Conservation (phyloP, 176 grass and related monocot genomes). For the Carex pumila region DNA sequence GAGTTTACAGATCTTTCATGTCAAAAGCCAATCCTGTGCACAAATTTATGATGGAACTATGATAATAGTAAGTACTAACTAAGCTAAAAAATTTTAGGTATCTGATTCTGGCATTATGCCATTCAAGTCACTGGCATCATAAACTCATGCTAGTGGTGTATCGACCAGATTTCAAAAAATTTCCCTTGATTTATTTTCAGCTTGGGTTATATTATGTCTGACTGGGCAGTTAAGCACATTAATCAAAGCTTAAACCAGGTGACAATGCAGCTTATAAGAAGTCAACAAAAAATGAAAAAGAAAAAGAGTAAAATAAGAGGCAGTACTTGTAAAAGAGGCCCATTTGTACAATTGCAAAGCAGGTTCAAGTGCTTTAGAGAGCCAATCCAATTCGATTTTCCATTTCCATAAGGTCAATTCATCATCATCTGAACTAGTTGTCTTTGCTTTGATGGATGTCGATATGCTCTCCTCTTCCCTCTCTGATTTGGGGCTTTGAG, state of each 20-base stretch:
- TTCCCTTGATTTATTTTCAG: background rate
- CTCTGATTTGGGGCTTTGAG: constrained; percentile 14
- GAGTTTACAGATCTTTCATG: background rate
- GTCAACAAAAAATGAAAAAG: background rate
- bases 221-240: background rate
- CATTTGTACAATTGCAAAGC: constrained; percentile 77
- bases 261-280: background rate
- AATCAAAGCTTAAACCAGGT: background rate
- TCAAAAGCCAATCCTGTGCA: background rate
- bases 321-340: constrained; percentile 48
- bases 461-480: constrained; percentile 13
- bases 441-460: background rate
- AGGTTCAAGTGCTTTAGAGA: constrained; percentile 78
- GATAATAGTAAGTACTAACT: too few species aligned
- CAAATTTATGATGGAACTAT: background rate
- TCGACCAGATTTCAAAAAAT: background rate
- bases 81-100: background rate
- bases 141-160: background rate
- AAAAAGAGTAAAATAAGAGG: background rate
- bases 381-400: constrained; percentile 84
- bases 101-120: background rate
- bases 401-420: constrained; percentile 44
- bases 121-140: background rate
- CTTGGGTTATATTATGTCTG: background rate
- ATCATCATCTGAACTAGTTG: constrained; percentile 8